phyloP scores from a whole-genome alignment of 1,139 yeast species.

The Debaryomyces sp. region DNA sequence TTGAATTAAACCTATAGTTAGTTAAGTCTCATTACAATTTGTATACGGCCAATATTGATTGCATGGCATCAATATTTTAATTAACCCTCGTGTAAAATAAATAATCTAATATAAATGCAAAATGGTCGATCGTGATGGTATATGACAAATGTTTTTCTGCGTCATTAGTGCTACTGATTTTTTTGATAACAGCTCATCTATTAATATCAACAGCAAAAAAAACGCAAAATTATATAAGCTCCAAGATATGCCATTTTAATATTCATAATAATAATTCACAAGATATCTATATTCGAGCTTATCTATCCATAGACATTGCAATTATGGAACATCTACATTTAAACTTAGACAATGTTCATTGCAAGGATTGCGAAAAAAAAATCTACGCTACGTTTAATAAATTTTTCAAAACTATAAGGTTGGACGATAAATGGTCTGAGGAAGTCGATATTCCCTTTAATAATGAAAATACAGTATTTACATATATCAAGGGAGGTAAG shows the following conservation, averaged over 20 bases:
- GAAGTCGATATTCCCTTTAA: conserved; percentile 27
- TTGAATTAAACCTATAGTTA: not conserved
- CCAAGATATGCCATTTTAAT: not conserved
- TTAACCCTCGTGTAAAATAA: not conserved
- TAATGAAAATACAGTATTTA: conserved; percentile 16
- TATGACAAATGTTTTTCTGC: not conserved
- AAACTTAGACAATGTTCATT: conserved; percentile 50
- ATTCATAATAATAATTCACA: not conserved
- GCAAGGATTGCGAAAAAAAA: conserved; percentile 49
- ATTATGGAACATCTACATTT: conserved; percentile 32
- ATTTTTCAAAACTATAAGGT: conserved; percentile 12
- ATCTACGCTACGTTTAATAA: conserved; percentile 23
- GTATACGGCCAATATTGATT: not conserved
- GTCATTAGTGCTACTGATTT: conserved; percentile 1
- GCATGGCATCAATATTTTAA: not conserved
- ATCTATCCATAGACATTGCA: not conserved
- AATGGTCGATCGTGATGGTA: not conserved
- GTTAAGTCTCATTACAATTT: not conserved
- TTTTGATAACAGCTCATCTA: not conserved
- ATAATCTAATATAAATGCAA: not conserved
- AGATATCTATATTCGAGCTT: not conserved
- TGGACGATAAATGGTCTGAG: conserved; percentile 11
- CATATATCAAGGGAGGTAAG: conserved; percentile 18
- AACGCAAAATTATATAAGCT: conserved; percentile 3
- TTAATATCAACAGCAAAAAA: not conserved